Base-by-base conservation (phyloP, 148 eudicot species). In the Chenopodium berlandieri region DNA sequence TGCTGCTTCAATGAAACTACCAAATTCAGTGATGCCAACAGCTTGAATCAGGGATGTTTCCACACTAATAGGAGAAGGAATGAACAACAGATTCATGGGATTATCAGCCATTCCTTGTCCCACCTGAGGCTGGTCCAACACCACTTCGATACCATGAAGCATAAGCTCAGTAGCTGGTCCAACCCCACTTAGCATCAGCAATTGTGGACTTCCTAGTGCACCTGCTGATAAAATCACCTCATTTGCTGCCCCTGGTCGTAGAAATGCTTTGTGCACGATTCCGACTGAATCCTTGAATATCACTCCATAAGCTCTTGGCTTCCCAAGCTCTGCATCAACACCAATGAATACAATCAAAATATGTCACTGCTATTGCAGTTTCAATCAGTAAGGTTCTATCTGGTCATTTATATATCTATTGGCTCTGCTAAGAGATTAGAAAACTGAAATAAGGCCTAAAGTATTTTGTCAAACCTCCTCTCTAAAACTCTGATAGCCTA, bases 41-140 rank as follows among this genome's bases (percentile, higher is more conserved):
- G 85, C 87, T 84, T 94, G 90, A 44, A 89, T 87, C 16, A 94
- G 92, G 52, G 96, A 94, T 46, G 83, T 76, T 73, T 91, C 94
- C 9, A 94, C 93, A 23, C 83, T 85, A 47, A 50, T 50, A 12
- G 89, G 91, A 10, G 94, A 88, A 19, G 97, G 97, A 73, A 96
- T 27, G 75, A 90, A 19, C 31, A 96, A 71, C 0, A 84, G 87
- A 72, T 96, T 96, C 94, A 92, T 89, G 2, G 98, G 94, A 74
- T 96, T 96, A 87, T 96, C 99, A 6, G 95, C 81, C 93, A 96
- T 88, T 44, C 91, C 94, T 79, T 91, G 94, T 1, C 99, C 98
- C 25, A 94, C 99, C 83, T 80, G 85, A 32, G 94, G 95, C 81
- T 92, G 94, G 66, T 95, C 89, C 83, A 95, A 22, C 74, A 95